Evolutionary conservation across 2,329 filamentous ascomycete genomes (phyloP), one percentile per base, ranked within the genome.

Genomic region (Dothideomycetidae sp.): DNA sequence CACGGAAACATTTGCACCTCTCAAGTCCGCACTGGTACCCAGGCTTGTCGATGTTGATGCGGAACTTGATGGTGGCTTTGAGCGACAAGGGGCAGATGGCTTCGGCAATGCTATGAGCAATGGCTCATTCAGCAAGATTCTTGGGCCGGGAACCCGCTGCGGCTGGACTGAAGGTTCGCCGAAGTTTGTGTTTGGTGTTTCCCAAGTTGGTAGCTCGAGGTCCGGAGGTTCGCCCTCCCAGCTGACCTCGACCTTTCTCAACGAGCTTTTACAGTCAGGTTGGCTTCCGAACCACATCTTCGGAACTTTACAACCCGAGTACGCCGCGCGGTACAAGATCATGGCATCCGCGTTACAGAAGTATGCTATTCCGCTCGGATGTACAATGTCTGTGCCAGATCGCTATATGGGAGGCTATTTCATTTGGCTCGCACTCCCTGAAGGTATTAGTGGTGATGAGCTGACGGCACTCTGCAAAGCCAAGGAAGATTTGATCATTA

Each of bases 31-130:
- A 5, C 49, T 56, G 19, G 46, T 85, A 5, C 83, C 84, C 2
- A 73, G 84, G 1, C 63, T 93, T 1, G 74, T 82, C 12, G 85
- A 93, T 53, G 63, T 93, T 39, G 85, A 93, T 55, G 63, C 73
- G 5, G 66, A 70, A 13, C 62, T 86, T 5, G 74, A 77, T 14
- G 73, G 70, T 1, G 68, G 69, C 11, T 26, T 71, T 56, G 44
- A 62, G 42, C 48, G 61, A 43, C 39, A 50, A 2, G 58, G 58
- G 23, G 58, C 62, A 3, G 67, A 74, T 55, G 65, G 65, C 30
- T 93, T 88, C 53, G 85, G 88, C 9, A 78, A 96, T 55, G 71
- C 75, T 7, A 65, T 86, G 23, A 86, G 80, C 50, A 96, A 96
- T 54, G 85, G 81, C 14, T 84, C 78, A 5, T 96, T 96, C 57